Evolutionary conservation across 1,284 basidiomycete genomes (phyloP).

Genomic region (Veloboletus limbatus): DNA sequence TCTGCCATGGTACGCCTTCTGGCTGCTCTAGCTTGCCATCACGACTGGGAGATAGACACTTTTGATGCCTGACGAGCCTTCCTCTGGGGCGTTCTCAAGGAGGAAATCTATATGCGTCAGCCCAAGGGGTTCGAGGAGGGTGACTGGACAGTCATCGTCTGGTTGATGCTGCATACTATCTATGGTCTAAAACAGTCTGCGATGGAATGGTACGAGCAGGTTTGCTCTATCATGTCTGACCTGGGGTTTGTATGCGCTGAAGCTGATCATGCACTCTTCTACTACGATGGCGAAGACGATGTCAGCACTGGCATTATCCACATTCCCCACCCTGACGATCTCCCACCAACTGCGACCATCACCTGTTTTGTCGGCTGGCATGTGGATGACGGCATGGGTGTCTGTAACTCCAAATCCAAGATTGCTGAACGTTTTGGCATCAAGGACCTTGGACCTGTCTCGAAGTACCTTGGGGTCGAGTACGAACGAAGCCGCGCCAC

Average conservation of each 20-base stretch:
- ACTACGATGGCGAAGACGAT: not conserved
- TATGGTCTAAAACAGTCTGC: slow-evolving; percentile 9
- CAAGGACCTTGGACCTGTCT: not conserved
- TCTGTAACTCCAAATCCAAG: not conserved
- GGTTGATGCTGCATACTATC: not conserved
- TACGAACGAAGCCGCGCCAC: no score
- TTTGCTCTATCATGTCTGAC: not conserved
- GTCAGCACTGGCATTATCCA: no score
- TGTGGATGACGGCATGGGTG: not conserved
- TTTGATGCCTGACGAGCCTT: not conserved
- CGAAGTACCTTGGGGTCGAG: not conserved
- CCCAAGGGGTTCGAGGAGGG: slow-evolving; percentile 1
- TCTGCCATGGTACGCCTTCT: not conserved
- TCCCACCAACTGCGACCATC: no score
- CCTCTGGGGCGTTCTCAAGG: not conserved
- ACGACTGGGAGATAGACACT: slow-evolving; percentile 3
- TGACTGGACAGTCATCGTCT: not conserved
- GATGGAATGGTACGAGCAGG: slow-evolving; percentile 7
- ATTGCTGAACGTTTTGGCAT: no score
- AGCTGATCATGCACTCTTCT: slow-evolving; percentile 13
- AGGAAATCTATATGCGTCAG: slow-evolving; percentile 11
- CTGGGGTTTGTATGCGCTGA: not conserved
- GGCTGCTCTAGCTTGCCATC: not conserved
- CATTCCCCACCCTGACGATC: not conserved
- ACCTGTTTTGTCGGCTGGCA: slow-evolving; percentile 5